These are phyloP conservation scores for Pyrenophora tritici-repentis DNA, from an alignment of 2,329 filamentous ascomycete species.

Conservation along the genomic window DNA sequence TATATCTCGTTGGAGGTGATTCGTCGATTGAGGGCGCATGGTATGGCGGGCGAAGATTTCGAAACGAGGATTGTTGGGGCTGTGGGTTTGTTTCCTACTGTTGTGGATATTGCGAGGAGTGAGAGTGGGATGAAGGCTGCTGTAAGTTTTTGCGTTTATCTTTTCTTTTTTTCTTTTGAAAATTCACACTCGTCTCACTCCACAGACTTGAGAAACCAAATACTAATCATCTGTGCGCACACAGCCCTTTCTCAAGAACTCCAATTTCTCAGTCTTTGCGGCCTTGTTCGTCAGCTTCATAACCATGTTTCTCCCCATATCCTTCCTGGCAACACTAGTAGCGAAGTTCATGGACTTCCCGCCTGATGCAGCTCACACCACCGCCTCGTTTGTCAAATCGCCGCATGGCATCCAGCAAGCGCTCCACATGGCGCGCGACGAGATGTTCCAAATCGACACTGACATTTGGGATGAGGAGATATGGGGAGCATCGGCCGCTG, in stretches of 20 bases:
- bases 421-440: constrained; percentile 63
- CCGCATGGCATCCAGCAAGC: constrained; percentile 58
- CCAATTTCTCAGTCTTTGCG: constrained; percentile 32
- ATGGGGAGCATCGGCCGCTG: constrained; percentile 56
- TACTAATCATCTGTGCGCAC: neutral
- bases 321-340: constrained; percentile 51
- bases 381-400: constrained; percentile 57
- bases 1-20: constrained; percentile 54
- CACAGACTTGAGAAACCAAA: too few relatives aligned
- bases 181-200: neutral
- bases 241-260: constrained; percentile 34
- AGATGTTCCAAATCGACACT: constrained; percentile 61
- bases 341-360: constrained; percentile 50
- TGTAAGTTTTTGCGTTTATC: constrained; percentile 36
- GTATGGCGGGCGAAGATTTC: constrained; percentile 24
- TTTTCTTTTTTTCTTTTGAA: neutral
- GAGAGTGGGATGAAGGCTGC: constrained; percentile 49
- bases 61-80: constrained; percentile 36
- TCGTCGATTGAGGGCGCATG: constrained; percentile 37
- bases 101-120: constrained; percentile 54
- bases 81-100: constrained; percentile 54
- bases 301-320: constrained; percentile 49
- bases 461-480: constrained; percentile 64
- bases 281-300: constrained; percentile 50
- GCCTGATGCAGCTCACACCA: constrained; percentile 53